phyloP scores from a whole-genome alignment of 768 basidiomycete species.

The Heimioporus sp. region DNA sequence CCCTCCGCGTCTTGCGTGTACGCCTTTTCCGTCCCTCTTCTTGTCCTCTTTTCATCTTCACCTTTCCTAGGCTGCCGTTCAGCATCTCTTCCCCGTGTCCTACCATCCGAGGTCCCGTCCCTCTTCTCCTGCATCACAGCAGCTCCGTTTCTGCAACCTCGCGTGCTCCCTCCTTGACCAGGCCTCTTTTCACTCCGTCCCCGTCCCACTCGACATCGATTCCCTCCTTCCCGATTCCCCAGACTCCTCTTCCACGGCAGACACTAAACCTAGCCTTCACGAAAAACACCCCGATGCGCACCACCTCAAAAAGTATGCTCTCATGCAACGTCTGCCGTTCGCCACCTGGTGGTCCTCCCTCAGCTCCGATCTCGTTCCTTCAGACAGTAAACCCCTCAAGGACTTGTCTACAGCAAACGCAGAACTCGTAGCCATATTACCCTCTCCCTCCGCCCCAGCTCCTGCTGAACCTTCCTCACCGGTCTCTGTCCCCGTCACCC shows the following conservation, averaged over 20 bases:
- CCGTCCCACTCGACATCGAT: slow-evolving; percentile 46
- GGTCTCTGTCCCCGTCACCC: slow-evolving; percentile 36
- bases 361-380: slow-evolving; percentile 42
- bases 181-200: slow-evolving; percentile 49
- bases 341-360: slow-evolving; percentile 82
- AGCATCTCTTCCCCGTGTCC: slow-evolving; percentile 66
- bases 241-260: slow-evolving; percentile 13
- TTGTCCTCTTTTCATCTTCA: slow-evolving; percentile 9
- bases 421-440: slow-evolving; percentile 73
- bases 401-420: slow-evolving; percentile 62
- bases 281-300: slow-evolving; percentile 28
- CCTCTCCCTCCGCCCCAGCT: slow-evolving; percentile 45
- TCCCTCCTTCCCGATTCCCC: slow-evolving; percentile 37
- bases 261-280: slow-evolving; percentile 20
- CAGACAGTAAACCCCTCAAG: slow-evolving; percentile 42
- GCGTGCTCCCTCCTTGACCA: slow-evolving; percentile 73
- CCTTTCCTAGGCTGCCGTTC: slow-evolving; percentile 54
- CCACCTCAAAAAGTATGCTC: slow-evolving; percentile 60
- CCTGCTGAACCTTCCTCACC: slow-evolving; percentile 30
- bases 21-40: slow-evolving; percentile 26
- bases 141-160: slow-evolving; percentile 71
- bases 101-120: slow-evolving; percentile 62
- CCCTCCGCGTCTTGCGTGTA: slow-evolving; percentile 57
- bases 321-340: slow-evolving; percentile 74
- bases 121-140: slow-evolving; percentile 63